Evolutionary conservation across 2,329 filamentous ascomycete species (phyloP).

Genomic region (Bimuria novae-zelandiae): DNA sequence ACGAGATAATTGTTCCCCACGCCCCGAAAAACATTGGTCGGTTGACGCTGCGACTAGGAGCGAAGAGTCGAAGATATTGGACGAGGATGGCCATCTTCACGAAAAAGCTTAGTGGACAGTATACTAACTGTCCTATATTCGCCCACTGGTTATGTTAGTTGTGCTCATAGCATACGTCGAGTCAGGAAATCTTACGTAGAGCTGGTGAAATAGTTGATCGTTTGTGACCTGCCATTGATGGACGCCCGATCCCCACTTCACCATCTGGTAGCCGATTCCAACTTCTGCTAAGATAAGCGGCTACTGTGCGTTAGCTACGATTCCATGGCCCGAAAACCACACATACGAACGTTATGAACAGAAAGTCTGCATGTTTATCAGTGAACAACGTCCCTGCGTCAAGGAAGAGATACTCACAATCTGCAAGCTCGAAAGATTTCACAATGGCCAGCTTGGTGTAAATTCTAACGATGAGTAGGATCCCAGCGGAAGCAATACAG

Average conservation of each 20-base stretch:
- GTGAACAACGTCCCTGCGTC: background rate
- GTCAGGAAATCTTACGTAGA: slow-evolving; percentile 21
- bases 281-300: slow-evolving; percentile 29
- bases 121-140: slow-evolving; percentile 30
- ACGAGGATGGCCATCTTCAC: slow-evolving; percentile 35
- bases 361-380: slow-evolving; percentile 23
- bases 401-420: slow-evolving; percentile 24
- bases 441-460: slow-evolving; percentile 32
- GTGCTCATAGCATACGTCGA: background rate
- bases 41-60: slow-evolving; percentile 25
- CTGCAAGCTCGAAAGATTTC: slow-evolving; percentile 26
- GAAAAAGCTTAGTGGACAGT: slow-evolving; percentile 32
- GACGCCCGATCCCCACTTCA: slow-evolving; percentile 34
- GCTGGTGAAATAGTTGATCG: slow-evolving; percentile 29
- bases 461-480: slow-evolving; percentile 25
- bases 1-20: slow-evolving; percentile 24
- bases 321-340: no score
- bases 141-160: slow-evolving; percentile 23
- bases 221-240: slow-evolving; percentile 37
- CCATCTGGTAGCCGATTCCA: slow-evolving; percentile 29
- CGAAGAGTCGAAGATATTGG: slow-evolving; percentile 35
- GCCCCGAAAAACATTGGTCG: slow-evolving; percentile 31
- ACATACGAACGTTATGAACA: slow-evolving; percentile 30
- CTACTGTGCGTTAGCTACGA: slow-evolving; percentile 13
- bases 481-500: slow-evolving; percentile 25